Conservation (phyloP, 192 early-diverging fungal genomes). For the Umbelopsis vinacea region DNA sequence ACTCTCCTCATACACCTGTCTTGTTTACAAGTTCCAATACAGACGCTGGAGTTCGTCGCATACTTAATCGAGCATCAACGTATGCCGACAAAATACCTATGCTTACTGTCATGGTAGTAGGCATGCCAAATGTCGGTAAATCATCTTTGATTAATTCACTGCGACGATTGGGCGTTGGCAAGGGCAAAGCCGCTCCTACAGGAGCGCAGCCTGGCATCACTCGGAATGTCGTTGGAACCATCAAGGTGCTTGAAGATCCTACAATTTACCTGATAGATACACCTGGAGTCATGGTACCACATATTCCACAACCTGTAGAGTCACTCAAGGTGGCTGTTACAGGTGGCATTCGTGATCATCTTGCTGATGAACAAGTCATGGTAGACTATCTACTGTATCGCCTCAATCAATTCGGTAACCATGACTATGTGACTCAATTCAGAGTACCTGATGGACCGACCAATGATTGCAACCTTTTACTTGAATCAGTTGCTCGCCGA, state of each 20-base stretch:
- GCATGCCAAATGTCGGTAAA: slow-evolving; percentile 98
- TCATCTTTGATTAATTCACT: slow-evolving; percentile 90
- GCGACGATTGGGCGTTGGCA: slow-evolving; percentile 73
- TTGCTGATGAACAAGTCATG: slow-evolving; percentile 80
- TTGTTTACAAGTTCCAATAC: slow-evolving; percentile 68
- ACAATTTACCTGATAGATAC: slow-evolving; percentile 92
- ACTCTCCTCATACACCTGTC: slow-evolving; percentile 52
- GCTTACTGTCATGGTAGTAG: slow-evolving; percentile 80
- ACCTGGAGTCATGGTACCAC: slow-evolving; percentile 90
- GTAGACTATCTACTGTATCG: slow-evolving; percentile 91
- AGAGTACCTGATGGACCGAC: slow-evolving; percentile 52
- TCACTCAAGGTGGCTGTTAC: slow-evolving; percentile 91
- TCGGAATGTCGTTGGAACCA: slow-evolving; percentile 63
- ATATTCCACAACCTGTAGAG: slow-evolving; percentile 78
- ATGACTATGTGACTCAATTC: slow-evolving; percentile 48
- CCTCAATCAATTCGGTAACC: slow-evolving; percentile 67
- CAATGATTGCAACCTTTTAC: slow-evolving; percentile 70
- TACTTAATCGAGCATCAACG: slow-evolving; percentile 70
- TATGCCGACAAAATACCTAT: slow-evolving; percentile 47
- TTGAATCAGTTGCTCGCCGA: slow-evolving; percentile 64
- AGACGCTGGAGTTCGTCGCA: slow-evolving; percentile 65
- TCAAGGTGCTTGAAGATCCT: slow-evolving; percentile 89
- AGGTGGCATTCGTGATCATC: slow-evolving; percentile 84
- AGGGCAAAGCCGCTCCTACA: slow-evolving; percentile 83
- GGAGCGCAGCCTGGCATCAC: slow-evolving; percentile 91